Conservation (phyloP, 257 asterid species). For the Solanum piurae region DNA sequence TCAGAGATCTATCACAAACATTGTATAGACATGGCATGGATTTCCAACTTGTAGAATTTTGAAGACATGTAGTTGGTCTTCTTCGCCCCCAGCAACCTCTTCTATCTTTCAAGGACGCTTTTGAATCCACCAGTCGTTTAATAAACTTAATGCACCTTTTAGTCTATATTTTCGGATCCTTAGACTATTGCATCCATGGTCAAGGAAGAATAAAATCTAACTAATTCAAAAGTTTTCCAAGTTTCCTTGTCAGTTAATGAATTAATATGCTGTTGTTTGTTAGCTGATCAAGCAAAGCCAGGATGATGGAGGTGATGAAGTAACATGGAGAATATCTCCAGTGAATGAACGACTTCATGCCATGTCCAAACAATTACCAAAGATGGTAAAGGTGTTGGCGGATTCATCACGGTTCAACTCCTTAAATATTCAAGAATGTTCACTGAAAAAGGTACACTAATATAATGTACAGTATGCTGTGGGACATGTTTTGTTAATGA, state of each 20-base stretch:
- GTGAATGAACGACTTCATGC: conserved; percentile 76
- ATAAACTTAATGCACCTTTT: neutral
- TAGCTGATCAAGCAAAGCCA: conserved; percentile 93
- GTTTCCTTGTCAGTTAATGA: neutral
- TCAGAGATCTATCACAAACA: neutral
- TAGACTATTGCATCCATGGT: neutral
- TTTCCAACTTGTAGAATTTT: neutral
- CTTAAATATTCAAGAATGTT: conserved; percentile 56
- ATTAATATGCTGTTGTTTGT: conserved; percentile 1
- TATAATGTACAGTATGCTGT: neutral
- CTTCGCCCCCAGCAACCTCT: neutral
- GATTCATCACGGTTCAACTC: conserved; percentile 78
- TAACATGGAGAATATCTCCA: conserved; percentile 92
- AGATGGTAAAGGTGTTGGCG: conserved; percentile 55
- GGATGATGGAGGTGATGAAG: conserved; percentile 78
- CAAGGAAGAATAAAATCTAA: neutral
- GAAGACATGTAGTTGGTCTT: neutral
- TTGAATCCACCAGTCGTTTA: neutral
- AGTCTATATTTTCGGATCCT: neutral
- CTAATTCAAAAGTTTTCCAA: neutral
- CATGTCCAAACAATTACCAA: conserved; percentile 58
- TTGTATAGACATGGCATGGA: neutral
- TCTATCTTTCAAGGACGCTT: neutral
- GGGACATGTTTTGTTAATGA: neutral
- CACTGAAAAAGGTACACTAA: conserved; percentile 43